These are phyloP conservation scores for Cystobasidium onofrii DNA, from an alignment of 768 basidiomycete species.

Conservation along the genomic window DNA sequence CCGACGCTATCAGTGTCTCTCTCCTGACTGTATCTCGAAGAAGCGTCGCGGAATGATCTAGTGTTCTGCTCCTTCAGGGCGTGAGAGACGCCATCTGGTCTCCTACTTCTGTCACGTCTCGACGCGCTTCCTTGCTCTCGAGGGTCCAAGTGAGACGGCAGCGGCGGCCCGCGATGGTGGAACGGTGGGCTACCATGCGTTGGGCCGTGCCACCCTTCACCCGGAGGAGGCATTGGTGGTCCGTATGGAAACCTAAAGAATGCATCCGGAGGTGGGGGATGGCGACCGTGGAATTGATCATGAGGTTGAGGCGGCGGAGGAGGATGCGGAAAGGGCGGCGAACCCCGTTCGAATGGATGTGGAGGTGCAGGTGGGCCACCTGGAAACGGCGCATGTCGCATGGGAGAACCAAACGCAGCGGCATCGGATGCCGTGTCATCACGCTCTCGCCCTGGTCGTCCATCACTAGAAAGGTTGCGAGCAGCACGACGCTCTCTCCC, in stretches of 20 bases:
- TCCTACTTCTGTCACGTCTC: not conserved
- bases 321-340: not conserved
- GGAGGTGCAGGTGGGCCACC: not conserved
- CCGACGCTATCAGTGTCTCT: not conserved
- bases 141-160: not conserved
- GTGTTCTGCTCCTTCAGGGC: not conserved
- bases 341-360: not conserved
- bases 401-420: not conserved
- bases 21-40: not conserved
- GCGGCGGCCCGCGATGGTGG: not conserved
- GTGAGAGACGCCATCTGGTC: not conserved
- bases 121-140: not conserved
- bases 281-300: not conserved
- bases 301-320: not conserved
- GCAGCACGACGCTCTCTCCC: not conserved
- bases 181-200: not conserved
- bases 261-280: slow-evolving; percentile 2
- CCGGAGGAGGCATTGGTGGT: not conserved
- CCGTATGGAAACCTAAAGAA: not conserved
- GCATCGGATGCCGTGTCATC: not conserved
- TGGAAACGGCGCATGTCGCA: not conserved
- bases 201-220: not conserved
- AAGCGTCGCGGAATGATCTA: not conserved
- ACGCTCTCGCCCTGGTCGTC: too few relatives aligned
- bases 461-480: not conserved